A percentile compares a stretch with the other conserved stretches of the same genome.
Conservation (phyloP, 2,329 filamentous ascomycete species). For the Nemania sp. region DNA sequence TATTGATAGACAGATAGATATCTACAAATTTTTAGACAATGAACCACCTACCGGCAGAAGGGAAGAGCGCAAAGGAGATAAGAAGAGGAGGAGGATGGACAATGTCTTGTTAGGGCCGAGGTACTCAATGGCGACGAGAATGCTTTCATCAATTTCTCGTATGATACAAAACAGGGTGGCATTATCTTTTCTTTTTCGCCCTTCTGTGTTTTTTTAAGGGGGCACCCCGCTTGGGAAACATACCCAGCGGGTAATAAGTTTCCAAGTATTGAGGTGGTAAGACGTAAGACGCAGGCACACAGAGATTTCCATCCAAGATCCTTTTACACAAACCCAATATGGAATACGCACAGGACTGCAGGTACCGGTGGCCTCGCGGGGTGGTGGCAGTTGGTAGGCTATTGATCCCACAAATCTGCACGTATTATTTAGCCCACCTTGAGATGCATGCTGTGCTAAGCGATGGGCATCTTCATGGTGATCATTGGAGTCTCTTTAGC, state of each 20-base stretch:
- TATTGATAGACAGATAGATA: background rate
- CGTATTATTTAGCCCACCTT: background rate
- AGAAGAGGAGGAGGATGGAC: too few species aligned
- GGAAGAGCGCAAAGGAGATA: background rate
- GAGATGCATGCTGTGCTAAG: background rate
- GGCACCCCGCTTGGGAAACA: background rate
- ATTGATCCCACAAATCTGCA: background rate
- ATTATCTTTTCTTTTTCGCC: too few species aligned
- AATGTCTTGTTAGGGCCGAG: background rate
- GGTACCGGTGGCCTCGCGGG: too few species aligned
- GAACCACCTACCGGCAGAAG: background rate
- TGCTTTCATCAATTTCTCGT: background rate
- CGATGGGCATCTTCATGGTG: background rate
- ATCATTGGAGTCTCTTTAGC: background rate
- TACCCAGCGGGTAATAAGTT: background rate
- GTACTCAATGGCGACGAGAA: background rate
- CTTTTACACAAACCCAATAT: too few species aligned
- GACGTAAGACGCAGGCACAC: background rate
- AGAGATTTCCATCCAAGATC: too few species aligned
- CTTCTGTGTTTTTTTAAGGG: background rate
- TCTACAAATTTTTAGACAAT: background rate
- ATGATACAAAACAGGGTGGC: background rate
- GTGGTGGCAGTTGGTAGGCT: background rate
- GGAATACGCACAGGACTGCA: too few species aligned
- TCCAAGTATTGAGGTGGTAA: too few species aligned